Evolutionary conservation across 1,139 yeast species (phyloP), one percentile per base, ranked within the genome.

Genomic region (Wickerhamomyces sp.): DNA sequence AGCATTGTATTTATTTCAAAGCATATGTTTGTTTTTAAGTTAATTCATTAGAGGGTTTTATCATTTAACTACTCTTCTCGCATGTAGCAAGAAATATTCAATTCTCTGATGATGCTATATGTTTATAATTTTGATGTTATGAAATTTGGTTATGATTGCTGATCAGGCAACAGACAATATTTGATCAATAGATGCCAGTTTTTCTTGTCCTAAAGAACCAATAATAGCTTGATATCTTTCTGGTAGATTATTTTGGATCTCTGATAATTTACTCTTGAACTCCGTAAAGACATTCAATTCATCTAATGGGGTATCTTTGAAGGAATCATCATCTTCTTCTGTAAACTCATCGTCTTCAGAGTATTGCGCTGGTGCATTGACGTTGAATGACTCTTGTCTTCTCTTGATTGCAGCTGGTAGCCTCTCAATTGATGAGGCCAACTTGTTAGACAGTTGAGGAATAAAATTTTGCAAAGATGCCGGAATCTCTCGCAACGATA

Each of bases 271-370:
- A 22, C 65, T 64, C 41, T 67, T 61, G 56, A 81, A 70, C n/a
- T 70, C 71, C 26, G 62, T 56, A 59, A 76, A 79, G 8, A 84
- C 74, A 54, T 89, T 81, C 28, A 89, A 62, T 33, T 69, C 65
- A 56, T 90, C 97, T 48, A 92, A 66, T 2, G 95, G 84, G 2
- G 90, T 81, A 39, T 81, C 80, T 27, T 81, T 78, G 52, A 85
- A 74, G 7, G 94, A 89, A 52, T 59, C 77, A 61, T 56, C 68
- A 31, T 72, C 67, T 42, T 70, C 71, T 40, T 71, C 78, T n/a
- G n/a, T n/a, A n/a, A n/a, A n/a, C n/a, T n/a, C n/a, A n/a, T n/a
- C n/a, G n/a, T n/a, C n/a, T n/a, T n/a, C n/a, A n/a, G n/a, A n/a
- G n/a, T n/a, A n/a, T n/a, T n/a, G n/a, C n/a, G 56, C 58, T 30